phyloP scores from a whole-genome alignment of 1,284 basidiomycete species.

The Ustilago nuda region DNA sequence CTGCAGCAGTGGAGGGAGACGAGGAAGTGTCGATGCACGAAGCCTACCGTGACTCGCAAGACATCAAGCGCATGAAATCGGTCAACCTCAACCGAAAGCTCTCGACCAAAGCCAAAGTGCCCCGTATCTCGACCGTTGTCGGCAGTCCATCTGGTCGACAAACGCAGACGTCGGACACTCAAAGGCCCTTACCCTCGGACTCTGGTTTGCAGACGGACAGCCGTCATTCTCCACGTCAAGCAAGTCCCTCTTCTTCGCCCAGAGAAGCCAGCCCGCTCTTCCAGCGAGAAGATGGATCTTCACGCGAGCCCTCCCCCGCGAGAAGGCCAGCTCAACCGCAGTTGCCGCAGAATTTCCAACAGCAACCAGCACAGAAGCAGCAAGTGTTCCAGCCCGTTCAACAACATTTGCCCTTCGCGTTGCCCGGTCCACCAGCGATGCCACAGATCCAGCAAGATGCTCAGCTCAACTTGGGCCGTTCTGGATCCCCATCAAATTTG shows the following conservation, averaged over 20 bases:
- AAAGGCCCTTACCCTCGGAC: slow-evolving; percentile 48
- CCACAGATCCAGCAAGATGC: slow-evolving; percentile 66
- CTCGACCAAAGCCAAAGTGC: slow-evolving; percentile 88
- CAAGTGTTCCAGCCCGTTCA: slow-evolving; percentile 42
- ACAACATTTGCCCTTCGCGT: slow-evolving; percentile 42
- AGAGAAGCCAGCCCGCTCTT: slow-evolving; percentile 38
- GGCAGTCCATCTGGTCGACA: slow-evolving; percentile 83
- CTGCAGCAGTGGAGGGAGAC: slow-evolving; percentile 11
- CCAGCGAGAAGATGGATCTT: slow-evolving; percentile 31
- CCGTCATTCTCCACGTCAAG: slow-evolving; percentile 37
- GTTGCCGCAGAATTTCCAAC: slow-evolving; percentile 27
- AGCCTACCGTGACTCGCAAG: slow-evolving; percentile 83
- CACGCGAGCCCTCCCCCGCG: slow-evolving; percentile 38
- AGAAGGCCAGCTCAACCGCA: slow-evolving; percentile 27
- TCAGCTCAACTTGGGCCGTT: slow-evolving; percentile 29
- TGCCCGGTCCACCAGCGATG: slow-evolving; percentile 45
- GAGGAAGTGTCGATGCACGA: slow-evolving; percentile 67
- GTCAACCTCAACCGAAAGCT: slow-evolving; percentile 89
- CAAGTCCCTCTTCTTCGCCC: slow-evolving; percentile 34
- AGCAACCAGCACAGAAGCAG: slow-evolving; percentile 27
- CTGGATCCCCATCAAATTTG: slow-evolving; percentile 36
- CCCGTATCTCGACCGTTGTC: slow-evolving; percentile 93
- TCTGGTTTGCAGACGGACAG: slow-evolving; percentile 32
- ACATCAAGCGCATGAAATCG: slow-evolving; percentile 91
- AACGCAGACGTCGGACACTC: slow-evolving; percentile 51